A percentile compares a stretch with the other conserved stretches of the same genome.
These are phyloP conservation scores for Clarireedia monteithiana DNA, from an alignment of 2,329 filamentous ascomycete species.

Conservation along the genomic window DNA sequence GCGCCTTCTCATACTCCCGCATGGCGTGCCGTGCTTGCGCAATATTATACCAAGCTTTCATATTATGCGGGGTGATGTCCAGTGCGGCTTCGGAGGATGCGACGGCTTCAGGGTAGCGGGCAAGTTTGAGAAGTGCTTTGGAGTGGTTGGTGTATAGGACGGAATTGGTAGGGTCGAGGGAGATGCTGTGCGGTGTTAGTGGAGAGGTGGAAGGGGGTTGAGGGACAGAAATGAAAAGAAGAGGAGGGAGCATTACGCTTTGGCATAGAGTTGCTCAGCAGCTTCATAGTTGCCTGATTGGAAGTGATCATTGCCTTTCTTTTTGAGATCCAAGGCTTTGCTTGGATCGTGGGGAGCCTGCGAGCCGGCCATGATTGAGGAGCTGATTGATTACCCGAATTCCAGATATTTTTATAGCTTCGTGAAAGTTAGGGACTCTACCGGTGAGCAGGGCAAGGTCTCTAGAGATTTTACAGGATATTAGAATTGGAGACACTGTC, in stretches of 20 bases:
- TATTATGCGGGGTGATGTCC: slow-evolving; percentile 33
- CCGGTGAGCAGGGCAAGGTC: not conserved
- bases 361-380: slow-evolving; percentile 20
- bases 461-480: not conserved
- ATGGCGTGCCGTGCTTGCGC: slow-evolving; percentile 55
- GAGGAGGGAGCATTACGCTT: slow-evolving; percentile 46
- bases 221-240: not conserved
- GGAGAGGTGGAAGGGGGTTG: not conserved
- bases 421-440: not conserved
- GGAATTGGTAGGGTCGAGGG: slow-evolving; percentile 68
- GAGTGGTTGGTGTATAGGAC: slow-evolving; percentile 85
- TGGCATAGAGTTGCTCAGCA: slow-evolving; percentile 64
- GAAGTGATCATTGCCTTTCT: slow-evolving; percentile 44
- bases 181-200: slow-evolving; percentile 46
- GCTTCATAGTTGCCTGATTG: slow-evolving; percentile 53
- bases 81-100: slow-evolving; percentile 72
- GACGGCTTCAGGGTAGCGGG: slow-evolving; percentile 66
- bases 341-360: slow-evolving; percentile 1
- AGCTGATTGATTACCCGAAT: not conserved
- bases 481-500: no score
- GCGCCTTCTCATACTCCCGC: not conserved
- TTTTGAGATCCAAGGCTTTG: slow-evolving; percentile 23
- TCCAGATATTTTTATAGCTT: not conserved
- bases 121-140: slow-evolving; percentile 69
- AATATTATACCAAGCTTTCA: slow-evolving; percentile 81